phyloP scores from a whole-genome alignment of 768 basidiomycete genomes.

The Chiua virens region DNA sequence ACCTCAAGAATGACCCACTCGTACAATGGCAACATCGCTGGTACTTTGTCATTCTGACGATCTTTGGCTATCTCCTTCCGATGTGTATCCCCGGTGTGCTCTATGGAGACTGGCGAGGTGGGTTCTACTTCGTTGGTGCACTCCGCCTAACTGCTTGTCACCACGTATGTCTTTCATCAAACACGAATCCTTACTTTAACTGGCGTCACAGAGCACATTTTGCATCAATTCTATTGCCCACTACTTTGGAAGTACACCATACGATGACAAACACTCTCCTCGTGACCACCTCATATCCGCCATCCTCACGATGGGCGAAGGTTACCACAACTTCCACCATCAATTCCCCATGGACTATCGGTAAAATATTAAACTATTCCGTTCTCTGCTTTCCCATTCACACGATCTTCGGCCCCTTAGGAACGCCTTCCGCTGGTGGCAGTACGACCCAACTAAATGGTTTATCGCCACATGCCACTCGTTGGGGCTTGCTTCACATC shows the following conservation, averaged over 20 bases:
- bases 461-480: constrained; percentile 70
- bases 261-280: constrained; percentile 77
- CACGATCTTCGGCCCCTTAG: constrained; percentile 27
- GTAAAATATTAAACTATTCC: neutral
- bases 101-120: constrained; percentile 78
- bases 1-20: constrained; percentile 66
- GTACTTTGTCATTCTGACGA: constrained; percentile 60
- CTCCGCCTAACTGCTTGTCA: constrained; percentile 73
- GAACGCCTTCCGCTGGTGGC: constrained; percentile 75
- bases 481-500: constrained; percentile 74
- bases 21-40: constrained; percentile 77
- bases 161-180: constrained; percentile 54
- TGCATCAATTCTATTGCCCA: constrained; percentile 90
- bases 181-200: constrained; percentile 1
- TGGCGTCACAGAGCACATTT: constrained; percentile 63
- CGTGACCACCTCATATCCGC: constrained; percentile 82
- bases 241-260: constrained; percentile 77
- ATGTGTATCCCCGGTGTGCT: constrained; percentile 65
- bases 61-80: constrained; percentile 75
- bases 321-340: constrained; percentile 78
- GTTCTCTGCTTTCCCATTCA: constrained; percentile 1
- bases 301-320: constrained; percentile 72
- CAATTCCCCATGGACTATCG: constrained; percentile 79
- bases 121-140: constrained; percentile 74
- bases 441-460: constrained; percentile 71